Evolutionary conservation across 306 rosid genomes (phyloP).

Genomic region (Hippophae rhamnoides): DNA sequence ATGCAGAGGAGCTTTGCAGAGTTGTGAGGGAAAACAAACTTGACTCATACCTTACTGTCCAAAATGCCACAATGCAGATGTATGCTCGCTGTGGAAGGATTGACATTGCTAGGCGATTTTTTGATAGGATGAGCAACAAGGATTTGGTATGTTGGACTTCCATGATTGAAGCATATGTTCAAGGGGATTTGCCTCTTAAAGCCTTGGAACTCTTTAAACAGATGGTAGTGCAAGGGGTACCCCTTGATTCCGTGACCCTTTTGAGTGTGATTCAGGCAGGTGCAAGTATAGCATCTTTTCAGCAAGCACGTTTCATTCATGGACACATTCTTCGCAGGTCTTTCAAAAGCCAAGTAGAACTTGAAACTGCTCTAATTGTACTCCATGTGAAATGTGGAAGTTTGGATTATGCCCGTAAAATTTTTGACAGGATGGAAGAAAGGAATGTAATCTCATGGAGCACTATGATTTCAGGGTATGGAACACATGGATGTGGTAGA

Average conservation of each 20-base stretch:
- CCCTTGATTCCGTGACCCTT: slow-evolving; percentile 30
- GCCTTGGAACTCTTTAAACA: slow-evolving; percentile 29
- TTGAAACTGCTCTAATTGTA: slow-evolving; percentile 29
- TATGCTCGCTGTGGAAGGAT: slow-evolving; percentile 35
- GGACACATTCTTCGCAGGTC: slow-evolving; percentile 18
- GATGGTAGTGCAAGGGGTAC: slow-evolving; percentile 16
- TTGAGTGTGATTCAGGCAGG: slow-evolving; percentile 25
- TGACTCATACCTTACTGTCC: slow-evolving; percentile 19
- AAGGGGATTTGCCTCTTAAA: slow-evolving; percentile 19
- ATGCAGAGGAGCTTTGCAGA: slow-evolving; percentile 21
- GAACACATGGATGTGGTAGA: slow-evolving; percentile 30
- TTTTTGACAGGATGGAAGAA: slow-evolving; percentile 27
- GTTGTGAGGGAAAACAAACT: slow-evolving; percentile 10
- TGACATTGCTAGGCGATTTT: slow-evolving; percentile 22
- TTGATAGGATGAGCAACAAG: slow-evolving; percentile 26
- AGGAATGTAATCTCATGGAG: slow-evolving; percentile 37
- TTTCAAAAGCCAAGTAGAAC: slow-evolving; percentile 11
- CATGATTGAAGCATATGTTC: slow-evolving; percentile 33
- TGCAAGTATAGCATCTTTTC: slow-evolving; percentile 30
- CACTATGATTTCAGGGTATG: slow-evolving; percentile 39
- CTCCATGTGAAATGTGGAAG: slow-evolving; percentile 40
- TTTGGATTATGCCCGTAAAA: slow-evolving; percentile 25
- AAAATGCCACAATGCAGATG: slow-evolving; percentile 35
- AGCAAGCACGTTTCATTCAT: slow-evolving; percentile 29
- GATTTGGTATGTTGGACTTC: slow-evolving; percentile 44